Conservation (phyloP, 2,329 filamentous ascomycete genomes). For the Stagonosporopsis rhizophila region DNA sequence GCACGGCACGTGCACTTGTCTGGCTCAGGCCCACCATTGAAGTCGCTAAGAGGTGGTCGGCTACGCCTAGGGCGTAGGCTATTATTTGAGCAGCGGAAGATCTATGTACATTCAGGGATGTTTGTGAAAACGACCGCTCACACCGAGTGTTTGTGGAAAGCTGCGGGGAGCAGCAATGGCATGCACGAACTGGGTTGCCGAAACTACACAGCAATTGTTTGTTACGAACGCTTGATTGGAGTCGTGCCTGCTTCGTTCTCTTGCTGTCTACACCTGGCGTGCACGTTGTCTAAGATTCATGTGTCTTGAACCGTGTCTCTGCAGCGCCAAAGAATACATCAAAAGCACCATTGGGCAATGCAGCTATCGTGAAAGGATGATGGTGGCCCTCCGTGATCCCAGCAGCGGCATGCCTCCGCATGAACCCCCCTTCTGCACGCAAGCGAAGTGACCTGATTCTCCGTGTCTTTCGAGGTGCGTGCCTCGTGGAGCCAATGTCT, state of each 20-base stretch:
- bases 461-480: neutral
- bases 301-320: neutral
- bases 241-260: neutral
- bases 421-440: no score
- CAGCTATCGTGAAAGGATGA: neutral
- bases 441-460: neutral
- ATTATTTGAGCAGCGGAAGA: no score
- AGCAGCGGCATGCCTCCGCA: neutral
- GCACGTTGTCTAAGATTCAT: neutral
- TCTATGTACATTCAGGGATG: no score
- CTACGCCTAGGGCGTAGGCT: no score
- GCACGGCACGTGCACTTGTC: slow-evolving; percentile 4
- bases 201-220: neutral
- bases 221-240: neutral
- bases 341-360: neutral
- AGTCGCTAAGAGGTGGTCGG: no score
- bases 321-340: neutral
- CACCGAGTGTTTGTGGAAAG: no score
- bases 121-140: neutral
- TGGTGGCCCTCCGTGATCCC: neutral
- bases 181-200: neutral
- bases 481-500: neutral
- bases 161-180: no score
- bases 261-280: slow-evolving; percentile 4
- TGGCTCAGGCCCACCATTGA: neutral